Evolutionary conservation across 495 filamentous ascomycete genomes (phyloP).

Genomic region (Hyaloscypha finlandica): DNA sequence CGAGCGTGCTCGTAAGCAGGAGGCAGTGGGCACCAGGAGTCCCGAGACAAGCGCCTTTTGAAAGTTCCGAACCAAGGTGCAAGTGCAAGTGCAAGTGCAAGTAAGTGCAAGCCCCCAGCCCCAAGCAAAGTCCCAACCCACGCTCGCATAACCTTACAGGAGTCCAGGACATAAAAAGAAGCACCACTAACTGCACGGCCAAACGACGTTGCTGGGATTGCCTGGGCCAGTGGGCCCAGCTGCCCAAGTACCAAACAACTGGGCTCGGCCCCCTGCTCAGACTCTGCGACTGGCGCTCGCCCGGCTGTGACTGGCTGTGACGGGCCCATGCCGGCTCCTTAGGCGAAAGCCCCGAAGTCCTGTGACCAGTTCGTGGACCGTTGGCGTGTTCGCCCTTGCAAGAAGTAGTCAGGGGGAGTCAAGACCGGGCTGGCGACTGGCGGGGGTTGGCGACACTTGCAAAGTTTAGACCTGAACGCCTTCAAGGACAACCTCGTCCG

Average conservation of each 20-base stretch:
- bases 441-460: no score
- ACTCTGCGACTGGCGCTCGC: not conserved
- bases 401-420: slow-evolving; percentile 1
- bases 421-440: no score
- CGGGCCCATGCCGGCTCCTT: not conserved
- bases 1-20: not conserved
- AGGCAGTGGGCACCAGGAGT: not conserved
- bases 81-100: no score
- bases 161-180: no score
- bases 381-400: not conserved
- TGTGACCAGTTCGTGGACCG: slow-evolving; percentile 4
- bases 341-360: not conserved
- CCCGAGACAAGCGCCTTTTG: not conserved
- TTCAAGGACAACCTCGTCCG: no score
- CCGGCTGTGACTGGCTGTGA: not conserved
- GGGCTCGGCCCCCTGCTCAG: not conserved
- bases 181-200: not conserved
- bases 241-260: slow-evolving; percentile 2
- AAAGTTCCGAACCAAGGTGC: not conserved
- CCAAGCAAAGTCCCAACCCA: not conserved
- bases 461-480: no score
- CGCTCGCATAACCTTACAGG: not conserved
- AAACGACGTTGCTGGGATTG: not conserved
- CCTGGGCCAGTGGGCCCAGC: not conserved
- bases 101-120: not conserved